A percentile compares a stretch with the other conserved stretches of the same genome.
phyloP scores from a whole-genome alignment of 2,329 filamentous ascomycete species.

The Curvularia hawaiiensis region DNA sequence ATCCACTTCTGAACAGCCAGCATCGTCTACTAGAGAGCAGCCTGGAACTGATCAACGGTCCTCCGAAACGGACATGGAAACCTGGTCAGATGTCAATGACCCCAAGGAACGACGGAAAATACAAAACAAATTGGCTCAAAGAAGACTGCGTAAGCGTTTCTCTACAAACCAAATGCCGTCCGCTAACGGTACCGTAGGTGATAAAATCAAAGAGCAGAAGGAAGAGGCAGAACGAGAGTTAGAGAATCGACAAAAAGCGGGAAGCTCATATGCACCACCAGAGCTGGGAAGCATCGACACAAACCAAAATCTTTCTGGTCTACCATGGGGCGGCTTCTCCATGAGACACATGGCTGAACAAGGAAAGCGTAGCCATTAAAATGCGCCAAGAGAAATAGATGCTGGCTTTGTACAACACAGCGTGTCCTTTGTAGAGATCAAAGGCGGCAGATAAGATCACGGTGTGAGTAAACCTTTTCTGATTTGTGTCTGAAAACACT shows the following conservation, averaged over 20 bases:
- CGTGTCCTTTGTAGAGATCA: conserved; percentile 29
- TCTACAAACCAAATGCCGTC: not conserved
- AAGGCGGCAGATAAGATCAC: conserved; percentile 45
- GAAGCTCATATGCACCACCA: conserved; percentile 67
- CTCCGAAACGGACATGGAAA: conserved; percentile 50
- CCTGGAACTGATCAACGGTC: conserved; percentile 23
- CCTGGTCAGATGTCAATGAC: conserved; percentile 73
- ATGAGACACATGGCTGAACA: conserved; percentile 59
- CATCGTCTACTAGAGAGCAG: conserved; percentile 22
- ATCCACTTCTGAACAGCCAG: conserved; percentile 20
- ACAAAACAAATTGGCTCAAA: conserved; percentile 76
- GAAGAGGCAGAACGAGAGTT: conserved; percentile 68
- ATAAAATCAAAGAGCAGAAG: conserved; percentile 70
- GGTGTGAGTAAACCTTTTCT: conserved; percentile 32
- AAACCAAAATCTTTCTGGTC: conserved; percentile 64
- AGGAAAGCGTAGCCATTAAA: conserved; percentile 53
- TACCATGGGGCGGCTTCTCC: conserved; percentile 70
- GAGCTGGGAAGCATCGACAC: conserved; percentile 60
- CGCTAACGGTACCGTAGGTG: conserved; percentile 56
- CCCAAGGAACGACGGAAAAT: conserved; percentile 74
- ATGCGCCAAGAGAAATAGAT: conserved; percentile 48
- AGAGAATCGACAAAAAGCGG: conserved; percentile 68
- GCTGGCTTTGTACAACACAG: conserved; percentile 47
- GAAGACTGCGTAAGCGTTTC: conserved; percentile 73
- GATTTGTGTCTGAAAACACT: conserved; percentile 25